These are phyloP conservation scores for Phaffia tasmanica DNA, from an alignment of 768 basidiomycete genomes.

Conservation along the genomic window DNA sequence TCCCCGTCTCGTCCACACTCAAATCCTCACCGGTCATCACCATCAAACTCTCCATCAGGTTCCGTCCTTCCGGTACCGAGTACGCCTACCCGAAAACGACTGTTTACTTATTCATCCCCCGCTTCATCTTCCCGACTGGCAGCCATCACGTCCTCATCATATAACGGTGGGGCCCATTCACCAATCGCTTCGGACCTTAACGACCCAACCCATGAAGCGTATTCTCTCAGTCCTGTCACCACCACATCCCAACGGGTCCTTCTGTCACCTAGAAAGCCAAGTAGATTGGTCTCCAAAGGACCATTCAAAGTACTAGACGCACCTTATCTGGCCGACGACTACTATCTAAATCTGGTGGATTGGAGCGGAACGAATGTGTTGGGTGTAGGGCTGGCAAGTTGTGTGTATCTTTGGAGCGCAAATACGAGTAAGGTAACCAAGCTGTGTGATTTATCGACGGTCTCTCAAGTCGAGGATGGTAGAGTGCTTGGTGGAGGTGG, in stretches of 20 bases:
- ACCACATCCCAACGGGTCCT: conserved; percentile 70
- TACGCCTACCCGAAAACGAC: conserved; percentile 36
- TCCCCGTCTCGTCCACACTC: conserved; percentile 10
- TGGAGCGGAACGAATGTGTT: conserved; percentile 94
- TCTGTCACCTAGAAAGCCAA: conserved; percentile 67
- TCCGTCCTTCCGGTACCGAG: conserved; percentile 30
- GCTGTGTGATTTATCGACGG: conserved; percentile 59
- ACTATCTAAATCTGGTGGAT: conserved; percentile 94
- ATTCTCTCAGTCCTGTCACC: conserved; percentile 80
- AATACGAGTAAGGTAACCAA: conserved; percentile 85
- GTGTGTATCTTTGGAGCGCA: conserved; percentile 95
- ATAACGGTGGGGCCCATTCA: conserved; percentile 43
- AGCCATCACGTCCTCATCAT: conserved; percentile 30
- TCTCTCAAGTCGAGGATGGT: conserved; percentile 18
- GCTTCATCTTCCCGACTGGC: conserved; percentile 42
- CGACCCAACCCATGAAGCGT: conserved; percentile 73
- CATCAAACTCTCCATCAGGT: conserved; percentile 48
- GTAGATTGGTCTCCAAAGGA: conserved; percentile 79
- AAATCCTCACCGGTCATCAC: conserved; percentile 30
- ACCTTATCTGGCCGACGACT: conserved; percentile 93
- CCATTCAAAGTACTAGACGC: conserved; percentile 96
- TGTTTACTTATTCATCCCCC: conserved; percentile 36
- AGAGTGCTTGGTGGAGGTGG: conserved; percentile 26
- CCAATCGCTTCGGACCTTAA: conserved; percentile 46
- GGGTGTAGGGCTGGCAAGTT: conserved; percentile 79